Evolutionary conservation across 805 yeast genomes (phyloP).

Genomic region (Lipomyces kockii): DNA sequence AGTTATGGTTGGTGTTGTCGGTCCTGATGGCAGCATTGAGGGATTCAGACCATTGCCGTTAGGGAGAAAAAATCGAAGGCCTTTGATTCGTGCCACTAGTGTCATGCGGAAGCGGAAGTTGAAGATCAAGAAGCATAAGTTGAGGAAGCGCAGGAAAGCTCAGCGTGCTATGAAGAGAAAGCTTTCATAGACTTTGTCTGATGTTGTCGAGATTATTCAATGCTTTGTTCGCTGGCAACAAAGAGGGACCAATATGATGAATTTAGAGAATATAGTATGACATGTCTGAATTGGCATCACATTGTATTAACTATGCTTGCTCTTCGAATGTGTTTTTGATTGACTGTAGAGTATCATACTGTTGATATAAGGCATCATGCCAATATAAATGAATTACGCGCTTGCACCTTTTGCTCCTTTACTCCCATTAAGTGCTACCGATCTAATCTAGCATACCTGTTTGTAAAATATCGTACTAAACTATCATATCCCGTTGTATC

Average conservation of each 20-base stretch:
- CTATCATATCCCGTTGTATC: slow-evolving; percentile 42
- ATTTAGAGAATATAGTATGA: not conserved
- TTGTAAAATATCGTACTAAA: slow-evolving; percentile 42
- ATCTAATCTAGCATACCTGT: slow-evolving; percentile 30
- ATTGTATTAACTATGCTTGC: not conserved
- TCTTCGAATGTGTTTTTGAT: not conserved
- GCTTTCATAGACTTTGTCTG: slow-evolving; percentile 38
- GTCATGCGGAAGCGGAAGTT: slow-evolving; percentile 67
- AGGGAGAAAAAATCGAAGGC: not conserved
- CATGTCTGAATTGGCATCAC: not conserved
- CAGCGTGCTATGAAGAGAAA: slow-evolving; percentile 60
- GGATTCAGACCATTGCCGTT: not conserved
- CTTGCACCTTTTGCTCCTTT: not conserved
- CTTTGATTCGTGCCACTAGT: slow-evolving; percentile 41
- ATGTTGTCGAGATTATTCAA: not conserved
- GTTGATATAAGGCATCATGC: not conserved
- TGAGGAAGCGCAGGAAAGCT: slow-evolving; percentile 94
- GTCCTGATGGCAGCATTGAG: not conserved
- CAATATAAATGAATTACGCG: not conserved
- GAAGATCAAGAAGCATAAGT: slow-evolving; percentile 97
- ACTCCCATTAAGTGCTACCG: not conserved
- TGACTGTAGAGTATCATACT: not conserved
- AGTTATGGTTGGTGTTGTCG: slow-evolving; percentile 6
- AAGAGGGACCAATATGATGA: not conserved
- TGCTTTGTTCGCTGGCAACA: not conserved